Evolutionary conservation across 345 rosid genomes (phyloP).

Genomic region (Eucalyptus erythrocorys): DNA sequence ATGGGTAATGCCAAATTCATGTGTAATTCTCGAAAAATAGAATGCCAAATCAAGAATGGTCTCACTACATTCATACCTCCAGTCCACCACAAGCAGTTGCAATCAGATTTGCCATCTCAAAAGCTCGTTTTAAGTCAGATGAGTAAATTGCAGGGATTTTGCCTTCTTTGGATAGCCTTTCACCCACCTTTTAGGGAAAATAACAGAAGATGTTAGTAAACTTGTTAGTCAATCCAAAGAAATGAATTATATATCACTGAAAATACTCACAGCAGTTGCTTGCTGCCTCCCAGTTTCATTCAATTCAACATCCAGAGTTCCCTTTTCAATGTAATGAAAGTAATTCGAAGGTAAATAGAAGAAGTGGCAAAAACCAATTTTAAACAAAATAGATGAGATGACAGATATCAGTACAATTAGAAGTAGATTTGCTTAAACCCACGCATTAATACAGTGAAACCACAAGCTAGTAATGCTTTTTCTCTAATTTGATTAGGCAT

Average conservation of each 20-base stretch:
- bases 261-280: constrained; percentile 45
- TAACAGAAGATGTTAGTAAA: not conserved
- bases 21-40: not conserved
- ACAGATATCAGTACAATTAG: not conserved
- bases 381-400: not conserved
- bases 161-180: constrained; percentile 47
- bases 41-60: not conserved
- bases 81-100: not conserved
- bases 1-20: not conserved
- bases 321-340: constrained; percentile 18
- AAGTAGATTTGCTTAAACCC: not conserved
- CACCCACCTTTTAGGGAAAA: constrained; percentile 40
- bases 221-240: not conserved
- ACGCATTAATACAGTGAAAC: not conserved
- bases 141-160: constrained; percentile 7
- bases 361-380: not conserved
- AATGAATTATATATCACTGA: not conserved
- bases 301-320: constrained; percentile 74
- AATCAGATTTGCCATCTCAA: not conserved
- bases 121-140: not conserved
- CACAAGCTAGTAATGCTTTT: not conserved
- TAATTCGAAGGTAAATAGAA: not conserved
- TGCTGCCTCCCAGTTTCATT: constrained; percentile 74
- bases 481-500: not conserved
- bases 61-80: not conserved